Conservation (phyloP, 306 rosid genomes). For the Carpinus fangiana region DNA sequence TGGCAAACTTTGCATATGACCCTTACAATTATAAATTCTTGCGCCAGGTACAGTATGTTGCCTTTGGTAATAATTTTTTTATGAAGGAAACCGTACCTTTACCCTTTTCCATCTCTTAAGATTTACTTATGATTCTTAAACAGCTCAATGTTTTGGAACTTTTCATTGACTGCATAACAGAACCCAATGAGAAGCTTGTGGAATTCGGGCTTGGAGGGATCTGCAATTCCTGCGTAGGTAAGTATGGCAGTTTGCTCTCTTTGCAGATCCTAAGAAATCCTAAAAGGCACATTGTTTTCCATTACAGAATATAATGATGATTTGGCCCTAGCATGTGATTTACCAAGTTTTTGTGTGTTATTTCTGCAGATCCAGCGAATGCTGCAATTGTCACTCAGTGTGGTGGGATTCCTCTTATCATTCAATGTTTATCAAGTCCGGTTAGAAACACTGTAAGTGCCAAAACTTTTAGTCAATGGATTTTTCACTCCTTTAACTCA, state of each 20-base stretch:
- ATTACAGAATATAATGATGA: not conserved
- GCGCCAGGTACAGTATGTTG: constrained; percentile 60
- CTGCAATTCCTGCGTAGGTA: constrained; percentile 84
- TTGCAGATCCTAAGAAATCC: not conserved
- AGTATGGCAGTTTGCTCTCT: constrained; percentile 20
- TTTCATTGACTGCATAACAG: constrained; percentile 81
- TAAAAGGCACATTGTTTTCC: not conserved
- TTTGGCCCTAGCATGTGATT: not conserved
- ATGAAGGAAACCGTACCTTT: not conserved
- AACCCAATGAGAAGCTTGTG: constrained; percentile 87
- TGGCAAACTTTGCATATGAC: constrained; percentile 94
- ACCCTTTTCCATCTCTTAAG: not conserved
- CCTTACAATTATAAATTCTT: constrained; percentile 77
- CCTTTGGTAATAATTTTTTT: not conserved
- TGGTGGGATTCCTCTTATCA: constrained; percentile 71
- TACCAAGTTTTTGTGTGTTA: not conserved
- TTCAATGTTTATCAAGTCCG: constrained; percentile 86
- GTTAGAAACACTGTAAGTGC: constrained; percentile 83
- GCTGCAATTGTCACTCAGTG: constrained; percentile 51
- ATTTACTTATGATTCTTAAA: constrained; percentile 4
- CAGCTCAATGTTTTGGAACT: constrained; percentile 93
- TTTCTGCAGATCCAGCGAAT: constrained; percentile 57
- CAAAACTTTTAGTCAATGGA: constrained; percentile 16
- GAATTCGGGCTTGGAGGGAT: constrained; percentile 88
- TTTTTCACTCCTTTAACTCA: constrained; percentile 1